phyloP scores from a whole-genome alignment of 345 rosid species.

The Citrus glauca region DNA sequence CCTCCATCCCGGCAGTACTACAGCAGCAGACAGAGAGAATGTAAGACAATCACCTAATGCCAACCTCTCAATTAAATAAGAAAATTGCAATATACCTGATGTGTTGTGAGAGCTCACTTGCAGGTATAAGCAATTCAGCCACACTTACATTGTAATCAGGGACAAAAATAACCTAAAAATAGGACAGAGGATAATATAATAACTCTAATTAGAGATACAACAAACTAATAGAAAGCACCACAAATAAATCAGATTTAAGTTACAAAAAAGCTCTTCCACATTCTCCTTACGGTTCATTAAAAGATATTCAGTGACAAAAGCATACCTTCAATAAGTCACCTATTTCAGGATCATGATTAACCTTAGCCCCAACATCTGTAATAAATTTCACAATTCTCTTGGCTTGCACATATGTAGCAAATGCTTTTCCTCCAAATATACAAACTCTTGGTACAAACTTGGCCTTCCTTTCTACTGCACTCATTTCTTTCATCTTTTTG shows the following conservation, averaged over 20 bases:
- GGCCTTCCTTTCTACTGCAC: slow-evolving; percentile 42
- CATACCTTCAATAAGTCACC: slow-evolving; percentile 72
- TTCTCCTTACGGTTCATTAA: not conserved
- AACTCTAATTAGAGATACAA: not conserved
- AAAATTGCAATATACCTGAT: slow-evolving; percentile 52
- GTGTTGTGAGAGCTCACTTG: slow-evolving; percentile 84
- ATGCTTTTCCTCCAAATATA: slow-evolving; percentile 83
- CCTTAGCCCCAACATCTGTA: slow-evolving; percentile 62
- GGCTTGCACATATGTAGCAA: slow-evolving; percentile 77
- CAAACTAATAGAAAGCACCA: not conserved
- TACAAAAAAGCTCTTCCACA: too few species aligned
- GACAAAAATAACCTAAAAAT: slow-evolving; percentile 60
- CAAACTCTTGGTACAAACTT: slow-evolving; percentile 67
- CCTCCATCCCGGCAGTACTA: slow-evolving; percentile 96
- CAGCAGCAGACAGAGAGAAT: not conserved
- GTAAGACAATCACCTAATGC: not conserved
- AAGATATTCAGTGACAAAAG: not conserved
- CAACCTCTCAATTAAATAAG: not conserved
- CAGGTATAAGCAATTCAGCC: slow-evolving; percentile 78
- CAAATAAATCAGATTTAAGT: too few species aligned
- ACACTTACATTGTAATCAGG: slow-evolving; percentile 87
- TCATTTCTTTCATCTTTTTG: slow-evolving; percentile 81
- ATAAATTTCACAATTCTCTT: slow-evolving; percentile 78
- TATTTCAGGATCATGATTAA: slow-evolving; percentile 69
- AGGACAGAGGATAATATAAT: not conserved